Conservation (phyloP, 768 basidiomycete species). For the Leccinum disarticulatum region DNA sequence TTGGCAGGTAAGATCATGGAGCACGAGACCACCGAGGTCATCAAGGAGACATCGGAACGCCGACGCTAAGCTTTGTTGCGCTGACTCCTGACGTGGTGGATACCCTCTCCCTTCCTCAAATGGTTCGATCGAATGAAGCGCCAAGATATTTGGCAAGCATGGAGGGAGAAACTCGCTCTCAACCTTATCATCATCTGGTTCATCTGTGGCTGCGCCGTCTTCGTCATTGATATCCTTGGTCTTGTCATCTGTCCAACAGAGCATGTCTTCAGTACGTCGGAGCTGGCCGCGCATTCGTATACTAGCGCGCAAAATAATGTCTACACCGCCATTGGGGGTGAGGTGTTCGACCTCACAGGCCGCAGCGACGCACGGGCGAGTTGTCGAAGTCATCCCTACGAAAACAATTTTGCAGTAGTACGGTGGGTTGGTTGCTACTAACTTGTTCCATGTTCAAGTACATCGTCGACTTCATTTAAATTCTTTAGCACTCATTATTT, state of each 20-base stretch:
- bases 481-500: background rate
- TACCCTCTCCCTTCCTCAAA: slow-evolving; percentile 68
- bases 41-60: slow-evolving; percentile 79
- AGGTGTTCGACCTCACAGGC: too few relatives aligned
- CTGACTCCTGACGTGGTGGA: slow-evolving; percentile 86
- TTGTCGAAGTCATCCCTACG: slow-evolving; percentile 68
- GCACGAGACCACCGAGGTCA: slow-evolving; percentile 83
- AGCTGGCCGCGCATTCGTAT: too few relatives aligned
- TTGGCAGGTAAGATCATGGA: slow-evolving; percentile 84
- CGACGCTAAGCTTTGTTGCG: slow-evolving; percentile 86
- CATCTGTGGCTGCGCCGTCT: slow-evolving; percentile 81
- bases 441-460: slow-evolving; percentile 94
- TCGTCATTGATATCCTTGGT: too few relatives aligned
- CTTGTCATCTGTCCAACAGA: too few relatives aligned
- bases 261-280: too few relatives aligned
- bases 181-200: slow-evolving; percentile 97
- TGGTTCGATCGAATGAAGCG: slow-evolving; percentile 92
- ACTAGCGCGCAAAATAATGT: too few relatives aligned
- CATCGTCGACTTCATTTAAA: slow-evolving; percentile 13
- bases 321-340: too few relatives aligned
- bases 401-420: slow-evolving; percentile 80
- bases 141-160: slow-evolving; percentile 89
- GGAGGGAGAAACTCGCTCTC: slow-evolving; percentile 95
- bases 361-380: background rate
- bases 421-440: slow-evolving; percentile 71